Percentiles rank a stretch among this genome's conserved stretches.
Evolutionary conservation across 192 early-diverging fungal genomes (phyloP).

Genomic region (Coemansia sp.): DNA sequence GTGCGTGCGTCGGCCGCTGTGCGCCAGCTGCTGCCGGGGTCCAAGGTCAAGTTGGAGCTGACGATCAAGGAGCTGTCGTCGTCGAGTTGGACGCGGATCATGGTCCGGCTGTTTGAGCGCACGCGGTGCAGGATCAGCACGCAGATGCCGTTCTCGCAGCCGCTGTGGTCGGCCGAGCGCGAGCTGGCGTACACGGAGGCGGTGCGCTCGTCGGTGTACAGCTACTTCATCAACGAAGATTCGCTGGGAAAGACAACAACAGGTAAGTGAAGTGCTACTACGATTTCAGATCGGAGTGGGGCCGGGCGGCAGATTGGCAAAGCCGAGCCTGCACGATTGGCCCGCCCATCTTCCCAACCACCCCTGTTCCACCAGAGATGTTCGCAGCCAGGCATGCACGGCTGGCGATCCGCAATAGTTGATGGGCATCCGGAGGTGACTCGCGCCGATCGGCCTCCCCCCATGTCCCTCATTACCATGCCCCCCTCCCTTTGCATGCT

Average conservation of each 20-base stretch:
- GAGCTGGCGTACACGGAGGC: conserved; percentile 20
- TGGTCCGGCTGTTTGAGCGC: conserved; percentile 34
- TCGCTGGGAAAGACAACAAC: conserved; percentile 6
- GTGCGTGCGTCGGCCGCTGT: conserved; percentile 13
- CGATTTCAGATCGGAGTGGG: too few relatives aligned
- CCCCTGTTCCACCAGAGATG: too few relatives aligned
- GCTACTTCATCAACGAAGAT: conserved; percentile 39
- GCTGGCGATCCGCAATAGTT: too few relatives aligned
- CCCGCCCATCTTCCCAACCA: too few relatives aligned
- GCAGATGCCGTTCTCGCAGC: conserved; percentile 13
- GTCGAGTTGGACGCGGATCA: conserved; percentile 30
- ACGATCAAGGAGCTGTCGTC: conserved; percentile 41
- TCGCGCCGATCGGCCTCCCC: too few relatives aligned
- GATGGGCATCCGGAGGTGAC: too few relatives aligned
- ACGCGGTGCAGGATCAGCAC: conserved; percentile 25
- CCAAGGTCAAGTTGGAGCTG: conserved; percentile 30
- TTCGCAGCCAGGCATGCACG: too few relatives aligned
- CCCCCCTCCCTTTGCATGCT: too few relatives aligned
- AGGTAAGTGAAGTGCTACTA: conserved; percentile 10
- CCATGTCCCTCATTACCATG: too few relatives aligned
- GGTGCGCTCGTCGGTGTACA: conserved; percentile 43
- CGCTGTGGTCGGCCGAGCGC: conserved; percentile 35
- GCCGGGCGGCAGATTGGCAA: too few relatives aligned
- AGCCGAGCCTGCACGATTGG: too few relatives aligned
- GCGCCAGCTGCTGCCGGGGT: conserved; percentile 30